Evolutionary conservation across 345 rosid genomes (phyloP).

Genomic region (Gossypium sturtianum): DNA sequence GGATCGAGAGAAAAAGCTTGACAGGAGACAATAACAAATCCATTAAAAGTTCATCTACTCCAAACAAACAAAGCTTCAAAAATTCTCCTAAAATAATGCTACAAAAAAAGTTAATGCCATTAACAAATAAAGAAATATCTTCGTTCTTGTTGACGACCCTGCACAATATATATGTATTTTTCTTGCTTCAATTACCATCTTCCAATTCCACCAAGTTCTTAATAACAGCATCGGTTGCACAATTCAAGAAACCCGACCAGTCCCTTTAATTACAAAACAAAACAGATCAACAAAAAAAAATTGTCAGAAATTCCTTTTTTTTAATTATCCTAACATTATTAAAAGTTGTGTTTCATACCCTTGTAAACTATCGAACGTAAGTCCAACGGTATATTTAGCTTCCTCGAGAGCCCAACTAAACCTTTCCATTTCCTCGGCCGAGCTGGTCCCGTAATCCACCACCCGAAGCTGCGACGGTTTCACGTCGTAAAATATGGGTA

Average conservation of each 20-base stretch:
- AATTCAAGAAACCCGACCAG: conserved; percentile 70
- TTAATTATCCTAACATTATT: neutral
- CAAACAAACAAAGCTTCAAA: neutral
- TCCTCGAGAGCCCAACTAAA: conserved; percentile 54
- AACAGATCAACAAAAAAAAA: neutral
- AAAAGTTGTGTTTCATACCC: conserved; percentile 41
- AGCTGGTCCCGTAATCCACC: conserved; percentile 29
- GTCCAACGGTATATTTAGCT: conserved; percentile 77
- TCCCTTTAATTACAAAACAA: conserved; percentile 35
- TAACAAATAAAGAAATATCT: neutral
- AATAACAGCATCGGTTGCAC: conserved; percentile 60
- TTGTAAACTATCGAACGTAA: conserved; percentile 54
- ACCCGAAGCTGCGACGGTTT: conserved; percentile 70
- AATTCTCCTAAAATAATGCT: too few species aligned
- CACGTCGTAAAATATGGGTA: conserved; percentile 78
- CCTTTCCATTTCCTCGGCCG: conserved; percentile 32
- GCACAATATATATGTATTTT: conserved; percentile 14
- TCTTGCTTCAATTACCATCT: conserved; percentile 19
- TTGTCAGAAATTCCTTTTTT: too few species aligned
- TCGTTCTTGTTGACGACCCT: conserved; percentile 8
- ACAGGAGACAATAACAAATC: too few species aligned
- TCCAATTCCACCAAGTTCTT: conserved; percentile 59
- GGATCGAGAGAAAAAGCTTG: too few species aligned
- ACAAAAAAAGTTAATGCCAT: too few species aligned
- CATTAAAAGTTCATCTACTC: too few species aligned